Evolutionary conservation across 2,329 filamentous ascomycete genomes (phyloP), one percentile per base, ranked within the genome.

Genomic region (Ophioceras dolichostomum): DNA sequence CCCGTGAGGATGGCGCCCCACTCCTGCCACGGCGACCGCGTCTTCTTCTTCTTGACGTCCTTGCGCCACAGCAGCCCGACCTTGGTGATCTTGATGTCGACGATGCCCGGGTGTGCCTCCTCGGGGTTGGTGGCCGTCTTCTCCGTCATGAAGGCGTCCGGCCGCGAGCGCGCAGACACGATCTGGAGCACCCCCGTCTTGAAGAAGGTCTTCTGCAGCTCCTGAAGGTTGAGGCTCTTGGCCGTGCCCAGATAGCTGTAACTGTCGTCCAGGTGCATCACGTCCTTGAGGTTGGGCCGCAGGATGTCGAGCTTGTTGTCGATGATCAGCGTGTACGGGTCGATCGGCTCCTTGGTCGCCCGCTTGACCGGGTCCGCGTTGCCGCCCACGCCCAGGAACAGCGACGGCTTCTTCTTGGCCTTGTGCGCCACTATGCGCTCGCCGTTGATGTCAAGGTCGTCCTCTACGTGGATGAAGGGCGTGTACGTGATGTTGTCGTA

Each of bases 401-500:
- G 7, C 8, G 22, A 12, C 1, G 72, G 71, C 50, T 73, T 77
- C 51, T 82, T 81, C 54, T 80, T 80, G 39, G 76, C 69, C 55
- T 83, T 89, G 48, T 81, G 74, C 17, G 75, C 70, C 32, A 81
- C 65, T 26, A 83, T 73, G 34, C 83, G 78, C 40, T 87, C 81
- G 39, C 77, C 79, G 48, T 82, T 85, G 42, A 85, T 68, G 54
- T 89, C 83, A 20, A 88, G 61, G 48, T 94, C 87, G 52, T 94
- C 88, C 57, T 98, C 91, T 32, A 95, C 87, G 51, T 94, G 87
- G 47, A 98, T 95, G 54, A 98, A 98, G 2, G 91, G 91, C 2
- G 91, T 98, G 55, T 98, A 98, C 40, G 83, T 84, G 47, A 98
- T 94, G 54, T 98, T 98, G 63, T 98, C 91, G 60, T 96, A 98